These are phyloP conservation scores for Lipomyces kockii DNA, from an alignment of 805 yeast genomes.

Conservation along the genomic window DNA sequence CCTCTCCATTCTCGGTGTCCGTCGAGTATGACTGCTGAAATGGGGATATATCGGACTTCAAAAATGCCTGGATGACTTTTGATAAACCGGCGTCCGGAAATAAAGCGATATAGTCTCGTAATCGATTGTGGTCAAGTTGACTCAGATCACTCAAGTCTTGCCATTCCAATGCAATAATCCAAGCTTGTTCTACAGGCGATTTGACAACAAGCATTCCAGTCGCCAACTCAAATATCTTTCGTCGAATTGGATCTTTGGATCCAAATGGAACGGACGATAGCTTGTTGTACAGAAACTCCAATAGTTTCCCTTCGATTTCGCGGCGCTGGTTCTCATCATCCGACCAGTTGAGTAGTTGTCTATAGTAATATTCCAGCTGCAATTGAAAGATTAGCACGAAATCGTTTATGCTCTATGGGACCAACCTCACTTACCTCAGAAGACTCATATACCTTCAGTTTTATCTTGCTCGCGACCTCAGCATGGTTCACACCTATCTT, in stretches of 20 bases:
- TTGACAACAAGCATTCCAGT: conserved; percentile 73
- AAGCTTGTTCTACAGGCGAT: conserved; percentile 64
- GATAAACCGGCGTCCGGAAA: conserved; percentile 70
- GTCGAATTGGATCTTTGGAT: conserved; percentile 48
- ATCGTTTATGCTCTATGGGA: neutral
- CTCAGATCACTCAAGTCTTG: conserved; percentile 58
- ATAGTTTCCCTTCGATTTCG: conserved; percentile 60
- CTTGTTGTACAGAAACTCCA: conserved; percentile 61
- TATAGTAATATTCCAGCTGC: conserved; percentile 57
- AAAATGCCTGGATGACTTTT: conserved; percentile 62
- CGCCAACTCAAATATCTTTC: conserved; percentile 58
- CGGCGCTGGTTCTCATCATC: conserved; percentile 67
- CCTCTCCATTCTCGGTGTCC: conserved; percentile 40
- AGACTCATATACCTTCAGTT: conserved; percentile 54
- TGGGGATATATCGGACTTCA: conserved; percentile 70
- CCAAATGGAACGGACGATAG: conserved; percentile 57
- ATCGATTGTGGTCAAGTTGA: conserved; percentile 53
- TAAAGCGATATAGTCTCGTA: conserved; percentile 57
- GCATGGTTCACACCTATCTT: conserved; percentile 39
- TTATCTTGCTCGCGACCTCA: conserved; percentile 44
- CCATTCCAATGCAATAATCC: conserved; percentile 79
- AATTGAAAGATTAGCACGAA: neutral
- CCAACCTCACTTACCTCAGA: conserved; percentile 44
- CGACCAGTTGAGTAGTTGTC: conserved; percentile 59
- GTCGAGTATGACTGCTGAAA: conserved; percentile 46